Evolutionary conservation across 768 basidiomycete genomes (phyloP).

Genomic region (Asterophora lycoperdoides): DNA sequence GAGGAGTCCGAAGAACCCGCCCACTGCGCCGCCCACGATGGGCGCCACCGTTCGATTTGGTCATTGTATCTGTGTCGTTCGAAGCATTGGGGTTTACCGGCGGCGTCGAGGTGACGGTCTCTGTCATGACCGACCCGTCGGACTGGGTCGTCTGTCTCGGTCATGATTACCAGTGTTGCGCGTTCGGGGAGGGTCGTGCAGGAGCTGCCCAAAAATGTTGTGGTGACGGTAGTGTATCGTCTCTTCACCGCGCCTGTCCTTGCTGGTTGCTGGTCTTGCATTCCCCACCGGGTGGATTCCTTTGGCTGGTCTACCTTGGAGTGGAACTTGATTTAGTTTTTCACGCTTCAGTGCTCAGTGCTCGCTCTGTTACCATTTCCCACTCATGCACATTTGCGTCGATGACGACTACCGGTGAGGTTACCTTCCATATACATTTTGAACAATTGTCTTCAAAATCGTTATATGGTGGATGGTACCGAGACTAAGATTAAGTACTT

Average conservation of each 20-base stretch:
- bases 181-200: constrained; percentile 19
- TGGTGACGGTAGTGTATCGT: constrained; percentile 30
- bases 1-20: constrained; percentile 51
- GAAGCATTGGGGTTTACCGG: constrained; percentile 27
- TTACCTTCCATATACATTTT: no score
- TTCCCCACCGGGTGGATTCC: no score
- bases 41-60: constrained; percentile 37
- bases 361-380: constrained; percentile 18
- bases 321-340: no score
- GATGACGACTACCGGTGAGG: constrained; percentile 36
- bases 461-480: no score
- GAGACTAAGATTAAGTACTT: no score
- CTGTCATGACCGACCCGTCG: constrained; percentile 35
- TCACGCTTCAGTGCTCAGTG: constrained; percentile 2
- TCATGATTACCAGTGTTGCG: constrained; percentile 24
- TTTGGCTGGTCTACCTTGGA: no score
- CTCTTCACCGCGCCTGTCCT: constrained; percentile 16
- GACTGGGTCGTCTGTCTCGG: constrained; percentile 30
- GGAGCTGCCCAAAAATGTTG: constrained; percentile 41
- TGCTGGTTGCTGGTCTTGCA: no score
- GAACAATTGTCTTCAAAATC: no score
- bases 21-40: constrained; percentile 51
- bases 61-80: constrained; percentile 13
- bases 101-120: constrained; percentile 37
- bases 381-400: constrained; percentile 40